Percentiles rank a stretch among this genome's conserved stretches.
Conservation (phyloP, 345 rosid species). For the Leavenworthia alabamica region DNA sequence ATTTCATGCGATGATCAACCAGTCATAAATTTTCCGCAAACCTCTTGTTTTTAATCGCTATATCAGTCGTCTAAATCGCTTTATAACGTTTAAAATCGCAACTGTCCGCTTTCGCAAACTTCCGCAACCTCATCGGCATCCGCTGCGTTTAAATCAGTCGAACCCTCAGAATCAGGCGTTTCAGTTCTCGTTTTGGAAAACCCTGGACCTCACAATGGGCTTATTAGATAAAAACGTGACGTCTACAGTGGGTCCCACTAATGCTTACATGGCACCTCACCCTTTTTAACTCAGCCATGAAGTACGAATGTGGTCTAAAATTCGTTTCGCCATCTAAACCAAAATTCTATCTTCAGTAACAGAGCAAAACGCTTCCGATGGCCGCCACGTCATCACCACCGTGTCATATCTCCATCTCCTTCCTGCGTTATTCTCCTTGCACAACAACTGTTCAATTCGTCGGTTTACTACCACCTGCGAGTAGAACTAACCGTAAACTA, state of each 20-base stretch:
- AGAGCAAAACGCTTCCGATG: constrained; percentile 23
- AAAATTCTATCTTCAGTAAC: constrained; percentile 1
- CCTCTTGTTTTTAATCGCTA: too few relatives aligned
- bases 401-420: constrained; percentile 26
- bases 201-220: constrained; percentile 3
- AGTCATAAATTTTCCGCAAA: too few relatives aligned
- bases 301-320: constrained; percentile 13
- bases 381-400: constrained; percentile 36
- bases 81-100: too few relatives aligned
- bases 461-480: constrained; percentile 1
- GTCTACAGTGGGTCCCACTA: not conserved
- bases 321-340: not conserved
- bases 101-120: too few relatives aligned
- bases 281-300: not conserved
- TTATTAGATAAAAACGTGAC: not conserved
- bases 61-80: too few relatives aligned
- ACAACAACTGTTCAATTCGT: constrained; percentile 4
- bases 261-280: constrained; percentile 5
- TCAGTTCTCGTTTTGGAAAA: too few relatives aligned
- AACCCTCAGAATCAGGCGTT: too few relatives aligned
- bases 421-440: constrained; percentile 22
- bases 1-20: too few relatives aligned
- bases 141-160: too few relatives aligned
- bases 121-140: too few relatives aligned
- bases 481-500: not conserved